phyloP scores from a whole-genome alignment of 164 flowering plant genomes.

The Saururus chinensis region DNA sequence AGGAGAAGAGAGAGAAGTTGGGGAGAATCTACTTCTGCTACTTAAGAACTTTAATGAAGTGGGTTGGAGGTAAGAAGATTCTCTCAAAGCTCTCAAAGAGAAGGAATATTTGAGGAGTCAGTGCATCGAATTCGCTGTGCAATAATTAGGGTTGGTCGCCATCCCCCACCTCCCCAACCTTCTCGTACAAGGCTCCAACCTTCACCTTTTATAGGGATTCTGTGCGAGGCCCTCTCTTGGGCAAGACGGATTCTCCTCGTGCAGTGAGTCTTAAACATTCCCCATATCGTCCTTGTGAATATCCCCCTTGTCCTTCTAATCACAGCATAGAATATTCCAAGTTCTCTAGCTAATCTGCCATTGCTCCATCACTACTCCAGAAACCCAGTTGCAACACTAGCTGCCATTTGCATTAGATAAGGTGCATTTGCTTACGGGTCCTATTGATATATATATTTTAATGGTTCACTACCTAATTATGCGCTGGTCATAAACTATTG shows the following conservation, averaged over 20 bases:
- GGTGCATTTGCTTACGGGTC: too few species aligned
- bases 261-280: slow-evolving; percentile 1
- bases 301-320: slow-evolving; percentile 4
- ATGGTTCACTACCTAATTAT: too few species aligned
- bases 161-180: background rate
- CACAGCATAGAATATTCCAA: background rate
- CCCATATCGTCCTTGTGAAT: slow-evolving; percentile 5
- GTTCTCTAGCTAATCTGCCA: too few species aligned
- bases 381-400: too few species aligned
- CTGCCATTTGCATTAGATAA: too few species aligned
- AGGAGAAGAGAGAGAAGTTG: background rate
- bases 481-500: too few species aligned
- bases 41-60: slow-evolving; percentile 1
- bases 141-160: slow-evolving; percentile 2
- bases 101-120: background rate
- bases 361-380: too few species aligned
- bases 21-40: background rate
- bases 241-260: background rate
- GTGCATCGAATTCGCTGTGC: slow-evolving; percentile 7
- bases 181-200: slow-evolving; percentile 6
- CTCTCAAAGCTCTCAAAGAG: background rate
- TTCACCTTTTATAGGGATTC: slow-evolving; percentile 1
- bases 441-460: too few species aligned
- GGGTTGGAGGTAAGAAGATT: slow-evolving; percentile 4
- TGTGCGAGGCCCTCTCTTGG: background rate